Evolutionary conservation across 208 protist species (phyloP), one percentile per base, ranked within the genome.

Genomic region (Leishmania braziliensis): DNA sequence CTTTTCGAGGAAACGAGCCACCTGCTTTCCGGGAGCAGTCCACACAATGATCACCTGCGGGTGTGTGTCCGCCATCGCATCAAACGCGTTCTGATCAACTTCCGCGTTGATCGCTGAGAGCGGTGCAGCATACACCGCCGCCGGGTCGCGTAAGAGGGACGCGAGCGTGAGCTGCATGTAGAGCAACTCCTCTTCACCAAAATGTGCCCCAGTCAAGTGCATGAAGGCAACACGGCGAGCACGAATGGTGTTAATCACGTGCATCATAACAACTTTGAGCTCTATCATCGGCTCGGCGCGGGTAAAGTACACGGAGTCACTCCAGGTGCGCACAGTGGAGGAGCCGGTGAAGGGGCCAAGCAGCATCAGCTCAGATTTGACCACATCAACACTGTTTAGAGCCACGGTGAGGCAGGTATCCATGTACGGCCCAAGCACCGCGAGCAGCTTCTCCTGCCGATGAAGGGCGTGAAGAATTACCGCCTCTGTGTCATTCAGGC

Each of bases 21-120:
- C 87, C 77, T 90, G 86, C 18, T 18, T 5, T 9, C 60, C 65
- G 12, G 78, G 75, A 20, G 56, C 50, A 26, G 82, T 86, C n/a
- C 84, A 90, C 20, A 92, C 23, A 8, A 95, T 71, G 51, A 91
- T 79, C 46, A 78, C 91, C 85, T 95, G 89, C 66, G 85, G 85
- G 62, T 72, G 68, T 8, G 80, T 72, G 62, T 86, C 77, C 29
- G 86, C 89, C 82, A 93, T 91, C 5, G 50, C 54, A 65, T 88
- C 78, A 65, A 89, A 95, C 39, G 70, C 73, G 26, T 36, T 65
- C 46, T 81, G 3, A 50, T 89, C 84, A 0, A 87, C 48, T 14
- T 46, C 16, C 16, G 56, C 54, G 53, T 48, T 43, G 70, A 23
- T 80, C 29, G 33, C 54, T 5, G 65, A 73, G 60, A 80, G 80